Conservation (phyloP, 768 basidiomycete species). For the Tremella mesenterica region DNA sequence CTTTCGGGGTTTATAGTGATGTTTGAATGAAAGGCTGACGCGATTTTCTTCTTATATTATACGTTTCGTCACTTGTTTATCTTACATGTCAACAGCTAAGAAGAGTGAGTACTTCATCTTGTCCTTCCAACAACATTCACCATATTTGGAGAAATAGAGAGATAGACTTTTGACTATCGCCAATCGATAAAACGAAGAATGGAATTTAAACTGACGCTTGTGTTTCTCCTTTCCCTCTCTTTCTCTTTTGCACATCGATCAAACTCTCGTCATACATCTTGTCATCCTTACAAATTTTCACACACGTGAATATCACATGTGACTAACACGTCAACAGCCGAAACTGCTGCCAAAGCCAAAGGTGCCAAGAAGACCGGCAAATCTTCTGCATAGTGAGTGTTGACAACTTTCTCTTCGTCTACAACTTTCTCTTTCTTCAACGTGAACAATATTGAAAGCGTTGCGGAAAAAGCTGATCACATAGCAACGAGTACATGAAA, state of each 20-base stretch:
- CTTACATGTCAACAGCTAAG: constrained; percentile 20
- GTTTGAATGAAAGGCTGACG: constrained; percentile 8
- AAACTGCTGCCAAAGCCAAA: constrained; percentile 18
- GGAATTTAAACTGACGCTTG: constrained; percentile 12
- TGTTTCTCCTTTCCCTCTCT: background rate
- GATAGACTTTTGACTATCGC: too few species aligned
- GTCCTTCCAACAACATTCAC: too few species aligned
- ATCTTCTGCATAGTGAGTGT: constrained; percentile 33
- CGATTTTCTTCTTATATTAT: constrained; percentile 5
- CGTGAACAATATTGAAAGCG: too few species aligned
- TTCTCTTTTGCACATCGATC: constrained; percentile 4
- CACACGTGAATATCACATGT: background rate
- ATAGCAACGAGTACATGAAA: constrained; percentile 42
- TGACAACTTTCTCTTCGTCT: constrained; percentile 1
- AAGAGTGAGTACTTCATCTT: constrained; percentile 42
- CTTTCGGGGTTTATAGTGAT: too few species aligned
- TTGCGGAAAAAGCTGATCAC: background rate
- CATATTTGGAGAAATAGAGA: too few species aligned
- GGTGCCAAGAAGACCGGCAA: constrained; percentile 24
- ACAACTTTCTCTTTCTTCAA: background rate
- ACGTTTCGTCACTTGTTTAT: constrained; percentile 2
- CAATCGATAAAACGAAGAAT: too few species aligned
- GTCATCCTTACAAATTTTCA: too few species aligned
- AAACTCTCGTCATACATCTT: background rate
- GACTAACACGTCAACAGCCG: constrained; percentile 8